A percentile compares a stretch with the other conserved stretches of the same genome.
These are phyloP conservation scores for Termitomyces sp. DNA, from an alignment of 1,284 basidiomycete genomes.

Conservation along the genomic window DNA sequence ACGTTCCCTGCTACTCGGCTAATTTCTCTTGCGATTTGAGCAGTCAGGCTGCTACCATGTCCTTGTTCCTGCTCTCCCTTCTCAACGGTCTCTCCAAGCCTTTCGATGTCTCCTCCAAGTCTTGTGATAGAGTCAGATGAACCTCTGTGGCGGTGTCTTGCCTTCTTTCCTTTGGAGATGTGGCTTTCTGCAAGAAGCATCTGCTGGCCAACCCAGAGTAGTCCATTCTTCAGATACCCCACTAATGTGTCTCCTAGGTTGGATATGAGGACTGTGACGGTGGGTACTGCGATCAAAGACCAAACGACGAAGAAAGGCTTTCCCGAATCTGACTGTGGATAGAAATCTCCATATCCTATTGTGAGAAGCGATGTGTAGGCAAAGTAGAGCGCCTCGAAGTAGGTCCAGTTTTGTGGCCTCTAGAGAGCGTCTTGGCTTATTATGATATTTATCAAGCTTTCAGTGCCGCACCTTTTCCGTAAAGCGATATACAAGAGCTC, in stretches of 20 bases:
- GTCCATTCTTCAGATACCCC: slow-evolving; percentile 24
- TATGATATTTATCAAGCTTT: too few relatives aligned
- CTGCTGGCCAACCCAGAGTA: slow-evolving; percentile 23
- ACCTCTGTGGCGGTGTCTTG: not conserved
- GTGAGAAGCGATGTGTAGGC: slow-evolving; percentile 26
- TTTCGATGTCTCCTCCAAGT: slow-evolving; percentile 21
- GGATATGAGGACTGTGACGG: slow-evolving; percentile 20
- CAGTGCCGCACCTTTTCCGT: slow-evolving; percentile 17
- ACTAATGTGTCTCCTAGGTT: slow-evolving; percentile 31
- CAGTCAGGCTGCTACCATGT: slow-evolving; percentile 20
- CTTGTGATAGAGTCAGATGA: not conserved
- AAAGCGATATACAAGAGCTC: slow-evolving; percentile 27
- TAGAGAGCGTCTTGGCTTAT: not conserved
- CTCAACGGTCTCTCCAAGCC: slow-evolving; percentile 23
- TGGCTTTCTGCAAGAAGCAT: slow-evolving; percentile 26
- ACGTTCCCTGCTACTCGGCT: slow-evolving; percentile 25
- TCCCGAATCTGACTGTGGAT: slow-evolving; percentile 27
- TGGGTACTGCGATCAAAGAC: slow-evolving; percentile 33
- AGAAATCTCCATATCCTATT: slow-evolving; percentile 36
- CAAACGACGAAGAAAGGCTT: slow-evolving; percentile 29
- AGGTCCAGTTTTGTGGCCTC: slow-evolving; percentile 29
- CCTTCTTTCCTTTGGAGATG: not conserved
- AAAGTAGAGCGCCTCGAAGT: slow-evolving; percentile 32
- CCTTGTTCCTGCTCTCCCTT: slow-evolving; percentile 22
- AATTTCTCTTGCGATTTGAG: slow-evolving; percentile 26